These are phyloP conservation scores for Tetratostichococcus sp. DNA, from an alignment of 139 green algal species.

Conservation along the genomic window DNA sequence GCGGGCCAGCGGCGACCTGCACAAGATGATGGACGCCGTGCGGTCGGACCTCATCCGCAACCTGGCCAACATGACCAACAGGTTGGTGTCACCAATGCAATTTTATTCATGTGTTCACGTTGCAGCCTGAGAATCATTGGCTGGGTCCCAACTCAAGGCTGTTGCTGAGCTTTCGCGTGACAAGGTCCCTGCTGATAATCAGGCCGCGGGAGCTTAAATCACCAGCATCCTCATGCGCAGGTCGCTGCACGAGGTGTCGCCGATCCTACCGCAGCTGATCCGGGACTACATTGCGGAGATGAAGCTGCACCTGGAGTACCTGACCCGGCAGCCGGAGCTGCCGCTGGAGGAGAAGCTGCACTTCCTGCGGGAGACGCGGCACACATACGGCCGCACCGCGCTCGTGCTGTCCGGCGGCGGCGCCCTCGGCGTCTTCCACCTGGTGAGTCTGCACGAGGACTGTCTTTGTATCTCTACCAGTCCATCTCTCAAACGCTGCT, in stretches of 20 bases:
- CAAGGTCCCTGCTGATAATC: too few relatives aligned
- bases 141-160: too few relatives aligned
- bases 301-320: slow-evolving; percentile 59
- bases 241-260: slow-evolving; percentile 71
- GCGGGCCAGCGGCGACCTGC: slow-evolving; percentile 43
- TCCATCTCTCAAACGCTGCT: too few relatives aligned
- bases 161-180: too few relatives aligned
- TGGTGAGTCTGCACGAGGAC: slow-evolving; percentile 57
- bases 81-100: slow-evolving; percentile 4
- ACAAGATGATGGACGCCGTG: slow-evolving; percentile 85
- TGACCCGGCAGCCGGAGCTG: slow-evolving; percentile 32
- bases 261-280: slow-evolving; percentile 75
- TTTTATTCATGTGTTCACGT: too few relatives aligned
- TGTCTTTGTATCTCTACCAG: too few relatives aligned
- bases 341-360: slow-evolving; percentile 78
- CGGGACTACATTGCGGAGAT: slow-evolving; percentile 92
- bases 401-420: slow-evolving; percentile 92
- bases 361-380: slow-evolving; percentile 90
- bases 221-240: slow-evolving; percentile 20
- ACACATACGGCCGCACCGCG: slow-evolving; percentile 93
- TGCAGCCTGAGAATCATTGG: too few relatives aligned
- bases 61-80: slow-evolving; percentile 90
- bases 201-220: too few relatives aligned
- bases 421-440: slow-evolving; percentile 89
- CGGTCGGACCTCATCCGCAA: slow-evolving; percentile 92